Conservation (phyloP, 1,139 yeast genomes). For the Geotrichum siamense region DNA sequence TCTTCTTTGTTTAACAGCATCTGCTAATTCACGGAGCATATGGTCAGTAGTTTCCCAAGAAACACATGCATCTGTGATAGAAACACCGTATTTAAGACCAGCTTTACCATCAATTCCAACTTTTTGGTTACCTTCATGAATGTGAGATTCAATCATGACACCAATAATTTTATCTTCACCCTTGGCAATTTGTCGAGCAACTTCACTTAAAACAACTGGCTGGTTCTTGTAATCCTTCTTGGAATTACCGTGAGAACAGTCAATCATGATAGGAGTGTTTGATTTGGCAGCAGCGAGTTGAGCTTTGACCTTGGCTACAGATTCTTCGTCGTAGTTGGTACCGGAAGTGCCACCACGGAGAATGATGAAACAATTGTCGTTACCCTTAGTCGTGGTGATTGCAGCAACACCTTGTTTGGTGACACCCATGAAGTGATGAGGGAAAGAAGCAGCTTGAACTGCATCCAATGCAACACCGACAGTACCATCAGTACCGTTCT, state of each 20-base stretch:
- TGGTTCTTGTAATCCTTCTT: conserved; percentile 85
- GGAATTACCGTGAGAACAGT: conserved; percentile 96
- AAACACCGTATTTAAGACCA: conserved; percentile 77
- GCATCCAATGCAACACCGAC: conserved; percentile 92
- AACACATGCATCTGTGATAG: conserved; percentile 95
- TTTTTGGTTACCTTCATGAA: conserved; percentile 88
- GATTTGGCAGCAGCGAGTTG: conserved; percentile 50
- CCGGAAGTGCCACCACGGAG: conserved; percentile 93
- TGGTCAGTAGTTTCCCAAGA: conserved; percentile 77
- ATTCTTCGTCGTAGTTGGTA: conserved; percentile 76
- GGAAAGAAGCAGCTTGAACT: conserved; percentile 82
- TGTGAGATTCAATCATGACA: conserved; percentile 90
- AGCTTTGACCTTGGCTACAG: conserved; percentile 61
- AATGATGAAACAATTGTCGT: conserved; percentile 81
- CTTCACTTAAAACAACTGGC: conserved; percentile 77
- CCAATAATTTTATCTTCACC: conserved; percentile 83
- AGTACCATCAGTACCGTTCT: conserved; percentile 94
- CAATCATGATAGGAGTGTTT: conserved; percentile 75
- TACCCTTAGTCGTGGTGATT: conserved; percentile 91
- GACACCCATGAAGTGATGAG: conserved; percentile 90
- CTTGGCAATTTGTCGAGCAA: conserved; percentile 68
- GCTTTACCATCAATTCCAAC: conserved; percentile 63
- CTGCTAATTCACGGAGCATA: conserved; percentile 64
- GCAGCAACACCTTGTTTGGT: conserved; percentile 95
- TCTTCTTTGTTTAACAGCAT: conserved; percentile 75